Conservation (phyloP, 1,284 basidiomycete genomes). For the Leccinum subfulvum region DNA sequence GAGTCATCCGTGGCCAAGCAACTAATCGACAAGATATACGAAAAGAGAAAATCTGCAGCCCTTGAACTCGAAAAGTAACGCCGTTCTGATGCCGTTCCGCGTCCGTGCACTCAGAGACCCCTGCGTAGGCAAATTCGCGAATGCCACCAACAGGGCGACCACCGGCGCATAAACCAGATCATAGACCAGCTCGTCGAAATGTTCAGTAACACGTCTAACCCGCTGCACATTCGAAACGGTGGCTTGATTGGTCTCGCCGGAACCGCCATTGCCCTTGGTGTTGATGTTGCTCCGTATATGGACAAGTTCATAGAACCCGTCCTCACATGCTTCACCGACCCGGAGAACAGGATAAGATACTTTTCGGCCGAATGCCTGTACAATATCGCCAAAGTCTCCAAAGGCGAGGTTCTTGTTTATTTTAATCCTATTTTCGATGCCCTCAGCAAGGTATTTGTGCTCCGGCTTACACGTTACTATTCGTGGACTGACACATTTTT, state of each 20-base stretch:
- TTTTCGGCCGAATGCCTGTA: conserved; percentile 98
- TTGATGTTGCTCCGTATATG: conserved; percentile 92
- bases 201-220: conserved; percentile 79
- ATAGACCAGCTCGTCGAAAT: conserved; percentile 94
- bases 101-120: conserved; percentile 17
- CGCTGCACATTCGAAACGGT: conserved; percentile 89
- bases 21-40: conserved; percentile 86
- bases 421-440: conserved; percentile 99
- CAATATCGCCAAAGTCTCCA: conserved; percentile 98
- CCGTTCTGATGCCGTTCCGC: conserved; percentile 4
- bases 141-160: conserved; percentile 78
- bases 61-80: conserved; percentile 91
- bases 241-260: conserved; percentile 96
- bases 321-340: conserved; percentile 91
- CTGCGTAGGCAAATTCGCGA: conserved; percentile 77
- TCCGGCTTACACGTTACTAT: conserved; percentile 2
- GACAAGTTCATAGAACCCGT: conserved; percentile 89
- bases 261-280: conserved; percentile 92
- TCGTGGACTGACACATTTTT: conserved; percentile 16
- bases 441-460: conserved; percentile 79
- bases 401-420: conserved; percentile 94
- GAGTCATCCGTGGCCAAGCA: conserved; percentile 70
- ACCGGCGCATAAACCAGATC: conserved; percentile 80
- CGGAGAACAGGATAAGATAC: conserved; percentile 93
- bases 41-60: conserved; percentile 94